Conservation (phyloP, 768 basidiomycete species). For the Dendrothele bispora region DNA sequence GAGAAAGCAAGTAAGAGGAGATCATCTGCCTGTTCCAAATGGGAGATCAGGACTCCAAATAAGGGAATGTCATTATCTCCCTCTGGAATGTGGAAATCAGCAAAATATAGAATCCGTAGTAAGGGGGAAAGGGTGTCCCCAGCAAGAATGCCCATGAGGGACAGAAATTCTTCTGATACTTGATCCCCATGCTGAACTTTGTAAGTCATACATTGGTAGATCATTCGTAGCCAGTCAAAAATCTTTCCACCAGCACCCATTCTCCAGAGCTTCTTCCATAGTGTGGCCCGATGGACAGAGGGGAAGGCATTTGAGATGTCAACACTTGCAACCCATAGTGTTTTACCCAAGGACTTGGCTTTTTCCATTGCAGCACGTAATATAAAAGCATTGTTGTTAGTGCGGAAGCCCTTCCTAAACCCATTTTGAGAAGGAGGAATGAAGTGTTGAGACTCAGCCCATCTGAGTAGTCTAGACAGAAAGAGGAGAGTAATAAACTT, state of each 20-base stretch:
- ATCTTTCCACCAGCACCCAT: slow-evolving; percentile 14
- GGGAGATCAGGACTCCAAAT: background rate
- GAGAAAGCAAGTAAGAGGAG: slow-evolving; percentile 3
- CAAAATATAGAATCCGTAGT: background rate
- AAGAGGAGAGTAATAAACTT: slow-evolving; percentile 1
- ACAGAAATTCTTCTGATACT: background rate
- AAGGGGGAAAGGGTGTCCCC: background rate
- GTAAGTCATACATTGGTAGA: slow-evolving; percentile 6
- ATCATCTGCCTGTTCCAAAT: slow-evolving; percentile 9
- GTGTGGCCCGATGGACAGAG: slow-evolving; percentile 26
- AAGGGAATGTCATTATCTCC: background rate
- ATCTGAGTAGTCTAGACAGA: background rate
- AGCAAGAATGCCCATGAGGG: background rate
- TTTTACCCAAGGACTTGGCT: slow-evolving; percentile 4
- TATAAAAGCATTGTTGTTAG: slow-evolving; percentile 26
- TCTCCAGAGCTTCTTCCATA: slow-evolving; percentile 27
- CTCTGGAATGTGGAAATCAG: background rate
- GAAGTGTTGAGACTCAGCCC: slow-evolving; percentile 14
- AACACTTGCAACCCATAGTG: slow-evolving; percentile 18
- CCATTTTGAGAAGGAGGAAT: slow-evolving; percentile 31
- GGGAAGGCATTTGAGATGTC: slow-evolving; percentile 36
- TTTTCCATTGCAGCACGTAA: slow-evolving; percentile 19
- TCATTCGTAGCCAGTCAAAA: slow-evolving; percentile 10
- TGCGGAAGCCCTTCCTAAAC: slow-evolving; percentile 23
- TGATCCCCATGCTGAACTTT: background rate